Evolutionary conservation across 2,329 filamentous ascomycete genomes (phyloP), one percentile per base, ranked within the genome.

Genomic region (Alternaria sp.): DNA sequence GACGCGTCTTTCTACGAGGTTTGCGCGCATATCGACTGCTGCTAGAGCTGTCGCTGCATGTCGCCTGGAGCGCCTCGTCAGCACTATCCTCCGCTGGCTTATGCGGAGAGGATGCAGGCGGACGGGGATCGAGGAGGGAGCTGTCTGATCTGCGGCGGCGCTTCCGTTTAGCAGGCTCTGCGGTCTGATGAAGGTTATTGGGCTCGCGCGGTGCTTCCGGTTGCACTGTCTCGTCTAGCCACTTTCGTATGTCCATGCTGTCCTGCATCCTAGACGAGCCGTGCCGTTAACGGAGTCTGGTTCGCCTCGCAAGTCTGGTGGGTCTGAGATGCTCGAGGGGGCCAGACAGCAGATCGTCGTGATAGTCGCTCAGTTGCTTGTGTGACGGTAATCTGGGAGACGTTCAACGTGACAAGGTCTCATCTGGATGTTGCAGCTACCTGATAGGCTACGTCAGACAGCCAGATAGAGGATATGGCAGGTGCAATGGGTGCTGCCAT

Each of bases 1-100:
- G 74, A 40, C 79, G 81, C 23, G 83, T 85, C 73, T 83, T 85
- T 72, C 79, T 80, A 58, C 84, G 80, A 66, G 81, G 75, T 62
- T 77, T 80, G 60, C 80, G 81, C 68, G 80, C 77, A 73, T 83
- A 85, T 9, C 60, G 68, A 59, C 64, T 71, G 61, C 63, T 71
- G 32, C 30, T 63, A 23, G 73, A 66, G 43, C 63, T 60, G 23
- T 61, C 32, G 57, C 58, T 67, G 23, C 49, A 62, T 46, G 66
- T 63, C 50, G 63, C 54, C 47, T 62, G 59, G 55, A 65, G 63
- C 50, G 57, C 66, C 56, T 73, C 55, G 58, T 70, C 73, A 36
- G 66, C 43, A 59, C 47, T 57, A 6, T 66, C 53, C 13, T 66
- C 58, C 10, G 17, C 51, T 54, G 57, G 45, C 55, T 57, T 45